Evolutionary conservation across 176 grass and related monocot genomes (phyloP), one percentile per base, ranked within the genome.

Genomic region (Cenchrus fungigraminus): DNA sequence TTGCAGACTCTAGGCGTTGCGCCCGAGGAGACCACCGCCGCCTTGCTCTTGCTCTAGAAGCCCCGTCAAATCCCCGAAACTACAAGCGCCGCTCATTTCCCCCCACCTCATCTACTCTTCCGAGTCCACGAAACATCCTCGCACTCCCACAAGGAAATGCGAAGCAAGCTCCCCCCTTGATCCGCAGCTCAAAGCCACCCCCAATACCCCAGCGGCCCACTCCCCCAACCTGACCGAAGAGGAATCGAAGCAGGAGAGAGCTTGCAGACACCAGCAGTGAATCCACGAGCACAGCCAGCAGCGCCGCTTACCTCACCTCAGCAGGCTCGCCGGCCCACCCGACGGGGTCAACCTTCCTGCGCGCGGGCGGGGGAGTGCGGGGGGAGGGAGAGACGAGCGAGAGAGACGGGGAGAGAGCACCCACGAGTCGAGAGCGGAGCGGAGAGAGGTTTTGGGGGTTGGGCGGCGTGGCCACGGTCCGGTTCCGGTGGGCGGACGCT

Each of bases 401-500:
- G 75, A 4, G 68, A 50, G 69, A 50, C 11, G 20, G 20, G 55
- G 19, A 14, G 46, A 74, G 61, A 46, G 63, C 72, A 4, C 37
- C 22, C 20, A 57, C 65, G 32, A 15, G 58, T 25, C 17, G 28
- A 12, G 46, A 13, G 10, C 65, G 11, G 58, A 56, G 42, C 0
- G 82, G 88, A 73, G 29, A 1, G 87, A 60, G 49, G 88, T 86
- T 90, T 83, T 82, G 79, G 58, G 58, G 54, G 32, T 12, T 72
- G 65, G 13, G 64, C 31, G 31, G 31, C 31, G 31, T 32, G 31
- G 31, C 31, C 31, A 32, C 31, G 31, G 31, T 32, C 6, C 44
- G 78, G 53, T 80, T 53, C 78, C 50, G 22, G 73, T 47, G 55
- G 31, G 42, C 55, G 68, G 82, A 67, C 60, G 12, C 79, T 83